Conservation (phyloP, 2,329 filamentous ascomycete species). For the Colletotrichum lupini region DNA sequence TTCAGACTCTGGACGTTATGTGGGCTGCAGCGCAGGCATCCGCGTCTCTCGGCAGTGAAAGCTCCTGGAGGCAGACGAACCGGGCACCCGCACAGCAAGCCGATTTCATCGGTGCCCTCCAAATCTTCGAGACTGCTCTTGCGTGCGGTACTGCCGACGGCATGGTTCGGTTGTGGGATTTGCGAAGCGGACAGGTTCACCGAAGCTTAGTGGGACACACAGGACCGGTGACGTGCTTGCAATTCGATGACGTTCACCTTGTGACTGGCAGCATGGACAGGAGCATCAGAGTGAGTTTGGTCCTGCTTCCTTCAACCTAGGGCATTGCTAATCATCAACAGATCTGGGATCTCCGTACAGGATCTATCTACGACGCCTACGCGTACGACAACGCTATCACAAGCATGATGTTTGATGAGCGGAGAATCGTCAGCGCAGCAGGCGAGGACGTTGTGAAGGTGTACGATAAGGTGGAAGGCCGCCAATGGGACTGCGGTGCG, state of each 20-base stretch:
- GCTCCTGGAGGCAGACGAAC: constrained; percentile 78
- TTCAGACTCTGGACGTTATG: constrained; percentile 96
- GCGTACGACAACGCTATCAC: constrained; percentile 93
- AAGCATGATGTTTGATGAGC: constrained; percentile 95
- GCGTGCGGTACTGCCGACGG: constrained; percentile 97
- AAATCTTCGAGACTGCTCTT: constrained; percentile 95
- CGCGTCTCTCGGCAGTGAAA: constrained; percentile 71
- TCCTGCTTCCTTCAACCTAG: not conserved
- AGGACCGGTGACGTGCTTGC: constrained; percentile 90
- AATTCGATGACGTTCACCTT: constrained; percentile 95
- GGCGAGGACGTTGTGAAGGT: constrained; percentile 96
- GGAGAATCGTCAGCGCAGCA: constrained; percentile 89
- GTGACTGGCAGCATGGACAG: constrained; percentile 93
- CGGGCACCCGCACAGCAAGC: constrained; percentile 75
- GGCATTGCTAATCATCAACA: constrained; percentile 50
- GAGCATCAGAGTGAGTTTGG: constrained; percentile 84
- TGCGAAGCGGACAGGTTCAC: constrained; percentile 96
- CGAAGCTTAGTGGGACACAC: constrained; percentile 95
- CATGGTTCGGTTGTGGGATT: constrained; percentile 96
- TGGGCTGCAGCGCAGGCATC: constrained; percentile 96
- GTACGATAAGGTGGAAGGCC: constrained; percentile 95
- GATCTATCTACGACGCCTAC: constrained; percentile 94
- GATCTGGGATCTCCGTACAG: constrained; percentile 99
- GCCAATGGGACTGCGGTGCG: constrained; percentile 96
- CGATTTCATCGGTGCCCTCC: constrained; percentile 93